Conservation (phyloP, 768 basidiomycete genomes). For the Trichaptum fuscoviolaceum region DNA sequence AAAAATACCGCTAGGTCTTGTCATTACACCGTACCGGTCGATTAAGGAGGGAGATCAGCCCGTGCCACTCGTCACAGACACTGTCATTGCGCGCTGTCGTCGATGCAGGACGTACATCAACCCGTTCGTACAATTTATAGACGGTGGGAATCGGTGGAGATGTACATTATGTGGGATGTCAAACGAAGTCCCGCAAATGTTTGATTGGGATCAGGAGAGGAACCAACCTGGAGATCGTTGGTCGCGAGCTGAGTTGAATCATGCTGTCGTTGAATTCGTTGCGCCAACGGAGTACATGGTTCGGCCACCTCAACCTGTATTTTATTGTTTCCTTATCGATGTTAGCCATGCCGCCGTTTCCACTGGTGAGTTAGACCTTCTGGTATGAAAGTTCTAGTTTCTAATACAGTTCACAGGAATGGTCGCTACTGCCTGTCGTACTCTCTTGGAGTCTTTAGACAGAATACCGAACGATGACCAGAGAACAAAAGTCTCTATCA, state of each 20-base stretch:
- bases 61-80: conserved; percentile 89
- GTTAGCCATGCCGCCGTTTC: conserved; percentile 90
- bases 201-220: conserved; percentile 94
- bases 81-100: conserved; percentile 92
- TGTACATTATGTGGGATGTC: conserved; percentile 99
- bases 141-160: conserved; percentile 98
- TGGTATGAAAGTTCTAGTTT: neutral
- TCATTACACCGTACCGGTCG: conserved; percentile 88
- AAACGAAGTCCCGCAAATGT: conserved; percentile 96
- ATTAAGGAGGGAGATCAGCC: conserved; percentile 77
- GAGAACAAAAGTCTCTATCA: conserved; percentile 86
- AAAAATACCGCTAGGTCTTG: conserved; percentile 83
- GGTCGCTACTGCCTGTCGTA: conserved; percentile 97
- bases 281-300: conserved; percentile 99
- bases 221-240: conserved; percentile 96
- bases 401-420: conserved; percentile 53
- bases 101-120: conserved; percentile 97
- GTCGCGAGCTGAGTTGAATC: conserved; percentile 89
- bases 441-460: conserved; percentile 92
- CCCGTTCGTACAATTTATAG: conserved; percentile 96
- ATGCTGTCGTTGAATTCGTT: conserved; percentile 92
- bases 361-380: conserved; percentile 49
- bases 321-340: conserved; percentile 96
- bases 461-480: conserved; percentile 93
- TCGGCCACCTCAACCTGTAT: conserved; percentile 94